These are phyloP conservation scores for Syncephalis plumigaleata DNA, from an alignment of 371 early-diverging fungal genomes.

Conservation along the genomic window DNA sequence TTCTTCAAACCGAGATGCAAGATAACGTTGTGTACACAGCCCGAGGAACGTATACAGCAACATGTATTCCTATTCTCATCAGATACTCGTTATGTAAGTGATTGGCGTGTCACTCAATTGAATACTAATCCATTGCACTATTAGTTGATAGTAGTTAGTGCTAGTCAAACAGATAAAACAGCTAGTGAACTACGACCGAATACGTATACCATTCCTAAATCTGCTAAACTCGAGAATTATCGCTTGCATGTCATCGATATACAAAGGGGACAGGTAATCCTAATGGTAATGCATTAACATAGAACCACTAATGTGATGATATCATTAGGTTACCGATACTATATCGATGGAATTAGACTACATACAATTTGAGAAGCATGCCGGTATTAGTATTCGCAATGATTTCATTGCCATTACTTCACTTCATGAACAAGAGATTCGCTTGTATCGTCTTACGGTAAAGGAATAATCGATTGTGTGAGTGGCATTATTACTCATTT, in stretches of 20 bases:
- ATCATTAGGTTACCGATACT: constrained; percentile 25
- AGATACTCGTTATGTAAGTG: background rate
- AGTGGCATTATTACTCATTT: background rate
- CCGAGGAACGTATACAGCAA: too few relatives aligned
- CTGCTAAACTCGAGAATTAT: background rate
- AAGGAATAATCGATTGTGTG: too few relatives aligned
- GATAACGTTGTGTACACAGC: too few relatives aligned
- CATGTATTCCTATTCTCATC: background rate
- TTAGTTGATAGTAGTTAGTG: too few relatives aligned
- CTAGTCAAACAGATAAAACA: background rate
- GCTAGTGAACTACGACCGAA: background rate
- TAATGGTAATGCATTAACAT: background rate
- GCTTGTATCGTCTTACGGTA: constrained; percentile 34
- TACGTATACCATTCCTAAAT: too few relatives aligned
- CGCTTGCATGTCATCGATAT: constrained; percentile 31
- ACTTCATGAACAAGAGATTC: constrained; percentile 38
- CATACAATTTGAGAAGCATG: constrained; percentile 31
- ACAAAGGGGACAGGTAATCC: constrained; percentile 22
- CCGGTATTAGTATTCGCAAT: constrained; percentile 34
- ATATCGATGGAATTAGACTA: constrained; percentile 26
- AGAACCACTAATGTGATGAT: background rate
- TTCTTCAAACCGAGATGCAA: too few relatives aligned
- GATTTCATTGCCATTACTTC: constrained; percentile 33
- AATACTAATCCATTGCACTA: too few relatives aligned
- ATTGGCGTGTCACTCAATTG: background rate